phyloP scores from a whole-genome alignment of 2,329 filamentous ascomycete genomes.

The Pseudocercospora pini-densiflorae region DNA sequence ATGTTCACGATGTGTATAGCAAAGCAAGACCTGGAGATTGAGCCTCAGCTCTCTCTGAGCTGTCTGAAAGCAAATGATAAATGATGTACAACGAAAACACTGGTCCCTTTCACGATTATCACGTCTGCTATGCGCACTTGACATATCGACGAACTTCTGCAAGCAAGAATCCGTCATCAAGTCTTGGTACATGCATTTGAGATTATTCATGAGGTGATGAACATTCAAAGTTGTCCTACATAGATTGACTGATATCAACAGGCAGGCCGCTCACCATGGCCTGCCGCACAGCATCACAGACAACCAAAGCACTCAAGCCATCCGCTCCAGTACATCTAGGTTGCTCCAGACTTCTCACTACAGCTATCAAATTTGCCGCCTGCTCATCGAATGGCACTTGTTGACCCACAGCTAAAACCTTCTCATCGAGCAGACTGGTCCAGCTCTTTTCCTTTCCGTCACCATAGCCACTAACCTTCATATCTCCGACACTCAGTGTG shows the following conservation, averaged over 20 bases:
- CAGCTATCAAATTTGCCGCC: slow-evolving; percentile 56
- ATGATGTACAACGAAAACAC: not conserved
- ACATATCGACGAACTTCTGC: no score
- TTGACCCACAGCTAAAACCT: slow-evolving; percentile 40
- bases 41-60: slow-evolving; percentile 21
- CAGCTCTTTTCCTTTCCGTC: slow-evolving; percentile 47
- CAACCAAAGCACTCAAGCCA: slow-evolving; percentile 56
- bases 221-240: no score
- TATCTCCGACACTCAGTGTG: slow-evolving; percentile 59
- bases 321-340: slow-evolving; percentile 56
- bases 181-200: not conserved
- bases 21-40: slow-evolving; percentile 15
- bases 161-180: no score
- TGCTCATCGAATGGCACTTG: slow-evolving; percentile 59
- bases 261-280: slow-evolving; percentile 45
- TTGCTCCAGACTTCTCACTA: slow-evolving; percentile 49
- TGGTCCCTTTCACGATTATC: no score
- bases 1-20: not conserved
- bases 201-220: no score
- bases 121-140: no score
- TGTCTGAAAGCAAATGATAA: not conserved
- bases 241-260: slow-evolving; percentile 19
- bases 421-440: slow-evolving; percentile 43
- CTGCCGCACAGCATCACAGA: slow-evolving; percentile 57
- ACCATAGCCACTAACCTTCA: slow-evolving; percentile 55